Percentiles rank a stretch among this genome's conserved stretches.
phyloP scores from a whole-genome alignment of 2,329 filamentous ascomycete genomes.

The Phialophora verrucosa region DNA sequence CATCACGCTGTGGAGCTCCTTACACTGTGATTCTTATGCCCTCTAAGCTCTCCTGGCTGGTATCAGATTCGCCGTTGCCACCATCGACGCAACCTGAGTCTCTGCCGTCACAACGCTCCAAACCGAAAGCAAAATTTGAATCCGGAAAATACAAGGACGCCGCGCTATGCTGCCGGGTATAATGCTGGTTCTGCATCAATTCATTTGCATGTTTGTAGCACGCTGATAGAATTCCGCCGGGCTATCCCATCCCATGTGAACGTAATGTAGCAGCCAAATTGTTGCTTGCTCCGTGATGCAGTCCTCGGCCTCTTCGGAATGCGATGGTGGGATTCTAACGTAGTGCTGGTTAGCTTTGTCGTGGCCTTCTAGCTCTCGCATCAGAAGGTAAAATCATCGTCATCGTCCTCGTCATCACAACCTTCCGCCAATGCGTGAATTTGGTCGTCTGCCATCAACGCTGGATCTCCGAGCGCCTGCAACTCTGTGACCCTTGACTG shows the following conservation, averaged over 20 bases:
- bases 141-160: background rate
- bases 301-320: background rate
- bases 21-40: background rate
- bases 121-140: background rate
- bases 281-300: background rate
- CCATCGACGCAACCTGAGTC: background rate
- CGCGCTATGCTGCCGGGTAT: background rate
- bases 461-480: conserved; percentile 25
- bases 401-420: conserved; percentile 16
- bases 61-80: background rate
- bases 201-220: background rate
- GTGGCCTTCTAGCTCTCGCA: background rate
- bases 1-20: background rate
- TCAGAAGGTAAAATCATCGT: conserved; percentile 27
- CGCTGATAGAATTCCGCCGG: background rate
- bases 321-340: background rate
- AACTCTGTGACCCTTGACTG: background rate
- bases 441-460: conserved; percentile 25
- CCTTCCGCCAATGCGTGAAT: background rate
- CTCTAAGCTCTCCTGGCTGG: background rate
- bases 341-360: background rate
- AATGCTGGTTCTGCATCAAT: conserved; percentile 5
- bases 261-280: background rate
- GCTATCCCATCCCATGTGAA: background rate
- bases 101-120: background rate